Percentiles rank a stretch among this genome's conserved stretches.
Conservation (phyloP, 441 rosid species). For the Gossypium lobatum region DNA sequence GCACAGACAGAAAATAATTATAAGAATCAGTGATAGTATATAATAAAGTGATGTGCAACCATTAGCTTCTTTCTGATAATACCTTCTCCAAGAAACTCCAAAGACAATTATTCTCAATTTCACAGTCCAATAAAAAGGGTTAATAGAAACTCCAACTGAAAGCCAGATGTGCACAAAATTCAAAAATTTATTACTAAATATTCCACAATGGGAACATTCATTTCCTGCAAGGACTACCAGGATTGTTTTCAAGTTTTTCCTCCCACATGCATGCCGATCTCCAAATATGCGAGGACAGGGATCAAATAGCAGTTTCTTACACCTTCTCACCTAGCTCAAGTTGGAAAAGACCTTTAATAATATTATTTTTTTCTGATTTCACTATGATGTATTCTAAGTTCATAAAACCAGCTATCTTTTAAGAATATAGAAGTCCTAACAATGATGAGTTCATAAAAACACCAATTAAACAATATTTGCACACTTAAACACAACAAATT, state of each 20-base stretch:
- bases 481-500: not conserved
- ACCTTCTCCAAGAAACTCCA: constrained; percentile 12
- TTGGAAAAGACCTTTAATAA: not conserved
- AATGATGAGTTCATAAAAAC: not conserved
- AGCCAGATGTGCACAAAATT: not conserved
- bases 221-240: not conserved
- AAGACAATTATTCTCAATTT: not conserved
- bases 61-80: not conserved
- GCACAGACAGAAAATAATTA: constrained; percentile 26
- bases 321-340: not conserved
- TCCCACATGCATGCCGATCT: not conserved
- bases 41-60: constrained; percentile 5
- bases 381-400: not conserved
- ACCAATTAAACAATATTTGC: not conserved
- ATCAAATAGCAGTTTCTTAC: not conserved
- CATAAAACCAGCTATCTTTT: not conserved
- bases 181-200: not conserved
- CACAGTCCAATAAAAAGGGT: not conserved
- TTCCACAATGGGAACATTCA: not conserved
- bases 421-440: not conserved
- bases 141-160: not conserved
- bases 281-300: not conserved
- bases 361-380: not conserved
- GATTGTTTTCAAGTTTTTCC: not conserved
- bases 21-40: constrained; percentile 16